A percentile compares a stretch with the other conserved stretches of the same genome.
phyloP scores from a whole-genome alignment of 331 rosid species.

The Cydonia oblonga region DNA sequence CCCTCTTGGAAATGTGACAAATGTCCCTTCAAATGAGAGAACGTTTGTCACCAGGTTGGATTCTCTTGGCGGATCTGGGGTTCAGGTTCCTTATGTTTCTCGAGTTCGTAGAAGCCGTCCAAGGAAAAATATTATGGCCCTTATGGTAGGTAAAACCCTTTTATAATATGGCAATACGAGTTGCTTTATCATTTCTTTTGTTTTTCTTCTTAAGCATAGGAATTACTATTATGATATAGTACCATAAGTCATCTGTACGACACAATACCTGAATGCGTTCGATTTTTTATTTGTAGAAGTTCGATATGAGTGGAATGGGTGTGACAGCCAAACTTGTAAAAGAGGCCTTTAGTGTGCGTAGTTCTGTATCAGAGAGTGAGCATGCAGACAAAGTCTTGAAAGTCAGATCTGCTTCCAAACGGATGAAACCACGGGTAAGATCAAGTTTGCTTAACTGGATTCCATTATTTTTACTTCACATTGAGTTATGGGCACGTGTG shows the following conservation, averaged over 20 bases:
- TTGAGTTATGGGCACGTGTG: background rate
- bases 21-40: slow-evolving; percentile 38
- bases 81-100: slow-evolving; percentile 77
- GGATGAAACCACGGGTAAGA: slow-evolving; percentile 41
- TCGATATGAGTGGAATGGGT: slow-evolving; percentile 33
- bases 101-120: slow-evolving; percentile 94
- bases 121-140: slow-evolving; percentile 60
- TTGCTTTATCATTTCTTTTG: background rate
- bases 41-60: slow-evolving; percentile 55
- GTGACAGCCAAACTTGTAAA: slow-evolving; percentile 31
- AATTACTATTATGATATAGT: background rate
- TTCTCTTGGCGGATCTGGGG: slow-evolving; percentile 71
- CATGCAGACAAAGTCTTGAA: slow-evolving; percentile 22
- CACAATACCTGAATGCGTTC: slow-evolving; percentile 2
- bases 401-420: slow-evolving; percentile 31
- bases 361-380: slow-evolving; percentile 30
- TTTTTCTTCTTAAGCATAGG: slow-evolving; percentile 1
- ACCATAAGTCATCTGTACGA: slow-evolving; percentile 3
- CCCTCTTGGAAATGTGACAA: slow-evolving; percentile 31
- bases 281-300: slow-evolving; percentile 30
- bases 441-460: background rate
- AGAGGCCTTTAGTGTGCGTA: slow-evolving; percentile 26
- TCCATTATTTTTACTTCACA: background rate
- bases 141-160: slow-evolving; percentile 53
- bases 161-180: background rate